Base-by-base conservation (phyloP, 163 green algal species). In the Volvox carteri region DNA sequence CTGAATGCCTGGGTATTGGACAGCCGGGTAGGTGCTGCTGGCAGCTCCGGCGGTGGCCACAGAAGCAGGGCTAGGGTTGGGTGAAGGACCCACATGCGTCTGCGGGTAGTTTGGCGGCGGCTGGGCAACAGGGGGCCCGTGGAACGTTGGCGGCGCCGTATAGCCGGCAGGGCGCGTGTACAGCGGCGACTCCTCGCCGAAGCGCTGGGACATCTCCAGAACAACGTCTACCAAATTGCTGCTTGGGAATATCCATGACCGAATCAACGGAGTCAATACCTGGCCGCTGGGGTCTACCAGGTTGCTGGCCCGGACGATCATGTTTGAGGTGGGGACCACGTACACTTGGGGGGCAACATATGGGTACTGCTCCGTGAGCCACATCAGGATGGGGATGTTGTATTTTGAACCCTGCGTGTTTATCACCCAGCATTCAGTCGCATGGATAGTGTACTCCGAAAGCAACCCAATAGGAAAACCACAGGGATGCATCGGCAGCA, bases 371-470 rank as follows among this genome's bases (percentile, higher is more conserved):
- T 98, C 97, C 7, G 94, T 88, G 42, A 99, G 92, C 96, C 95
- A 99, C 7, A 98, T 77, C 0, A 91, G 90, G 52, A 99, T 90
- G 0, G 97, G 97, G 33, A 99, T 97, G 95, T 99, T 99, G 94
- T 99, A 99, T 87, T 97, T 97, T 52, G 91, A 88, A 25, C 91
- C 92, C 94, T 96, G 92, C 46, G 33, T 48, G 12, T 65, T n/a
- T n/a, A n/a, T n/a, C n/a, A n/a, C n/a, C n/a, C n/a, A n/a, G n/a
- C n/a, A n/a, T n/a, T n/a, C n/a, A n/a, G n/a, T n/a, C n/a, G n/a
- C n/a, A n/a, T n/a, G n/a, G n/a, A n/a, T n/a, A n/a, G n/a, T n/a
- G n/a, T n/a, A n/a, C n/a, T n/a, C n/a, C n/a, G n/a, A n/a, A n/a
- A 75, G n/a, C 21, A 8, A 0, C 0, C n/a, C n/a, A n/a, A n/a